Evolutionary conservation across 345 rosid species (phyloP).

Genomic region (Lepidium africanum): DNA sequence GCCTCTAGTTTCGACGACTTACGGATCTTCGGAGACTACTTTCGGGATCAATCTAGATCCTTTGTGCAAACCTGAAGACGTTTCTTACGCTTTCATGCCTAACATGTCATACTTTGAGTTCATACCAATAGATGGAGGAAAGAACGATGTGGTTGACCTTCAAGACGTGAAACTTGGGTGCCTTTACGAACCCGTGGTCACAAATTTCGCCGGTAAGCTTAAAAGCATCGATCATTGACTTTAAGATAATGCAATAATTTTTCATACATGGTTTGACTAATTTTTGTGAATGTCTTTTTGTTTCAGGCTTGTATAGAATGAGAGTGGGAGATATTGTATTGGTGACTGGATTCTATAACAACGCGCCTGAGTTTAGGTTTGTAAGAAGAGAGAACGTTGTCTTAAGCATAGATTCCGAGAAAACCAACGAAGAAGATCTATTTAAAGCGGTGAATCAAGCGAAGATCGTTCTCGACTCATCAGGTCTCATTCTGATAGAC

Average conservation of each 20-base stretch:
- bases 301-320: constrained; percentile 66
- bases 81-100: constrained; percentile 75
- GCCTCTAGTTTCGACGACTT: constrained; percentile 80
- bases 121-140: constrained; percentile 47
- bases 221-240: background rate
- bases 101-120: constrained; percentile 93
- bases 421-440: constrained; percentile 84
- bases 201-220: constrained; percentile 69
- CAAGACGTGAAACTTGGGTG: constrained; percentile 62
- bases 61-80: constrained; percentile 60
- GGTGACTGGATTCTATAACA: constrained; percentile 79
- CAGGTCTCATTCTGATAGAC: constrained; percentile 49
- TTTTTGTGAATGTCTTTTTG: background rate
- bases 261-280: constrained; percentile 6
- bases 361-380: constrained; percentile 75
- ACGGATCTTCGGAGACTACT: constrained; percentile 84
- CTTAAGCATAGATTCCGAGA: constrained; percentile 73
- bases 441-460: constrained; percentile 59
- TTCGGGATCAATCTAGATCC: constrained; percentile 80
- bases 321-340: constrained; percentile 79
- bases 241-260: background rate
- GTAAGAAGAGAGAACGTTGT: constrained; percentile 74
- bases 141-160: constrained; percentile 47
- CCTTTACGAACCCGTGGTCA: constrained; percentile 75
- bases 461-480: constrained; percentile 42